Percentiles rank a stretch among this genome's conserved stretches.
These are phyloP conservation scores for Termitomyces sp. DNA, from an alignment of 768 basidiomycete genomes.

Conservation along the genomic window DNA sequence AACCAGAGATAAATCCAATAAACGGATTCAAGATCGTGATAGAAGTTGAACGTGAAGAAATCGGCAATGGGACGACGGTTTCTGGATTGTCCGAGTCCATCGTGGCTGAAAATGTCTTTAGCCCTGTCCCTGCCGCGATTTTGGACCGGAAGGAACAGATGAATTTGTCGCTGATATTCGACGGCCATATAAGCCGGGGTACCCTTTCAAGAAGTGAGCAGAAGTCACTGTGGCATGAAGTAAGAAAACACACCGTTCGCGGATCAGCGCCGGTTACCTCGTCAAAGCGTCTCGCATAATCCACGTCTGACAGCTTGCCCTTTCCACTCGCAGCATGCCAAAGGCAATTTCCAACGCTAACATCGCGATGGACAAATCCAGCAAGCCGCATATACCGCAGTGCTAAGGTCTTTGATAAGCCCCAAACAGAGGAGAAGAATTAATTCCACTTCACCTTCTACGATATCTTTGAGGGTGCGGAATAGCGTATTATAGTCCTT, in stretches of 20 bases:
- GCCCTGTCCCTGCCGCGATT: background rate
- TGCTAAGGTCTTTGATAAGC: background rate
- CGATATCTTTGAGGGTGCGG: background rate
- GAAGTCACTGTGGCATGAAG: background rate
- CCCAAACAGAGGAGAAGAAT: too few relatives aligned
- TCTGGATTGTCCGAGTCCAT: too few relatives aligned
- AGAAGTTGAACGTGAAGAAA: background rate
- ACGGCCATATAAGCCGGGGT: background rate
- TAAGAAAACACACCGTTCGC: background rate
- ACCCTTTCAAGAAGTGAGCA: background rate
- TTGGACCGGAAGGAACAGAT: background rate
- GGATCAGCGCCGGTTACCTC: background rate
- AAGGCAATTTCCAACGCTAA: background rate
- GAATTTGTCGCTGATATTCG: background rate
- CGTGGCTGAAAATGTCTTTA: too few relatives aligned
- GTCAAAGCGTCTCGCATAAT: background rate
- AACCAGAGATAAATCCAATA: conserved; percentile 1
- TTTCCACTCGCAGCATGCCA: background rate
- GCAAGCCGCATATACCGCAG: background rate
- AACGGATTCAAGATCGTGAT: background rate
- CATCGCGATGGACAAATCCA: background rate
- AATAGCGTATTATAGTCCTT: background rate
- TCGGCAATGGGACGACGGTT: too few relatives aligned
- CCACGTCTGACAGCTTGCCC: background rate
- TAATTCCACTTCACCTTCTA: background rate